Percentiles rank a stretch among this genome's conserved stretches.
Evolutionary conservation across 2,329 filamentous ascomycete species (phyloP).

Genomic region (Gliomastix tumulicola): DNA sequence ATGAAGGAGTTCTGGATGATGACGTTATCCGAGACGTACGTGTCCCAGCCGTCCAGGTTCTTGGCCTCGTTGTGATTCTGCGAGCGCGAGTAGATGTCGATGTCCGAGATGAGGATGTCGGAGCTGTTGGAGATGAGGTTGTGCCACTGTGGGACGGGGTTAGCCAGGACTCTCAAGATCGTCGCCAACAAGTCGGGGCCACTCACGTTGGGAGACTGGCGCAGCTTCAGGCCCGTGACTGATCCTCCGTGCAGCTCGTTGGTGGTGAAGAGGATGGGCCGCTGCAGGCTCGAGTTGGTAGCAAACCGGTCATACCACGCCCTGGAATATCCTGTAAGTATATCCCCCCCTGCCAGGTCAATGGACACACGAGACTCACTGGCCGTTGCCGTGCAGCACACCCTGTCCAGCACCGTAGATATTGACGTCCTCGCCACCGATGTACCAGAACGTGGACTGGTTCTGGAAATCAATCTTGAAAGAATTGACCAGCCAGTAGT

Average conservation of each 20-base stretch:
- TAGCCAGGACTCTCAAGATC: too few species aligned
- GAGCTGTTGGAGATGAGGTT: conserved; percentile 60
- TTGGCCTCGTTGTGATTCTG: conserved; percentile 46
- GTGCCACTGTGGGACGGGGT: conserved; percentile 21
- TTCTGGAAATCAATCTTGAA: conserved; percentile 63
- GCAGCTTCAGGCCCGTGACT: conserved; percentile 52
- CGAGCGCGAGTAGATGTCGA: conserved; percentile 50
- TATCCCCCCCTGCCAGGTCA: too few species aligned
- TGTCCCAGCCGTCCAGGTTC: conserved; percentile 63
- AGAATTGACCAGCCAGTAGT: conserved; percentile 59
- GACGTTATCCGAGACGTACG: conserved; percentile 52
- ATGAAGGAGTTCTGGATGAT: conserved; percentile 61
- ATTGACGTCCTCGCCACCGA: conserved; percentile 38
- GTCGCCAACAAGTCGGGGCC: too few species aligned
- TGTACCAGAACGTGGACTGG: conserved; percentile 33
- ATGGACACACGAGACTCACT: too few species aligned
- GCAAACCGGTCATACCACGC: conserved; percentile 59
- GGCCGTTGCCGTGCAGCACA: conserved; percentile 53
- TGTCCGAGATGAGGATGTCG: conserved; percentile 56
- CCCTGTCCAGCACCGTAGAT: conserved; percentile 51
- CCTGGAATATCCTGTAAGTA: too few species aligned
- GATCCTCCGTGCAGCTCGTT: conserved; percentile 49
- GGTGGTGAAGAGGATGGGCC: conserved; percentile 50
- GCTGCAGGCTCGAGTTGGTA: conserved; percentile 45
- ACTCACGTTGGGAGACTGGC: conserved; percentile 40